Evolutionary conservation across 768 basidiomycete species (phyloP).

Genomic region (Obba rivulosa): DNA sequence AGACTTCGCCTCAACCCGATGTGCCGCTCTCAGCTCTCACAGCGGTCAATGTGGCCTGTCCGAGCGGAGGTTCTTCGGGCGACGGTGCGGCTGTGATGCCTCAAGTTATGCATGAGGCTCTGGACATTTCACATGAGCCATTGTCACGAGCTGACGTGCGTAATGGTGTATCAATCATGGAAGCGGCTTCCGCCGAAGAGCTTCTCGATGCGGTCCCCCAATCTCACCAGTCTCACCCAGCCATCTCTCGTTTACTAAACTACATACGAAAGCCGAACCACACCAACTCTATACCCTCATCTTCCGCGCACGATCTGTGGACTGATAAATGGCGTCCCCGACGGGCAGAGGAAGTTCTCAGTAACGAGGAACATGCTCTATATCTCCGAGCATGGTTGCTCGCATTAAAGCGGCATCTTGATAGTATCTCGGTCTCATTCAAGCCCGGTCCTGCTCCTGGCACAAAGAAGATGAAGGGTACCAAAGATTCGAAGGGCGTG

Average conservation of each 20-base stretch:
- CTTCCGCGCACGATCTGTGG: conserved; percentile 49
- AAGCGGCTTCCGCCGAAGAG: not conserved
- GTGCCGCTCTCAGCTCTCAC: no score
- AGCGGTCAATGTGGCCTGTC: no score
- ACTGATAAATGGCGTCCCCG: conserved; percentile 70
- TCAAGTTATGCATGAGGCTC: no score
- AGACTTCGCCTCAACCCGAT: no score
- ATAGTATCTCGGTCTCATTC: not conserved
- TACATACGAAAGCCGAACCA: not conserved
- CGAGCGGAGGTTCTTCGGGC: no score
- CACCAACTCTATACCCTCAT: not conserved
- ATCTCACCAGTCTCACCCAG: conserved; percentile 9
- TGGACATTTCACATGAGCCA: no score
- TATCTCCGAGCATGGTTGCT: conserved; percentile 77
- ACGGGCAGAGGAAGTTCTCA: conserved; percentile 68
- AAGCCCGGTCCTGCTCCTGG: not conserved
- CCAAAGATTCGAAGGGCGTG: conserved; percentile 28
- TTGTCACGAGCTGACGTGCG: no score
- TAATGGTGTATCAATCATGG: no score
- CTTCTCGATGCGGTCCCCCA: not conserved
- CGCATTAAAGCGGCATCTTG: conserved; percentile 58
- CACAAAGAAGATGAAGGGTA: conserved; percentile 9
- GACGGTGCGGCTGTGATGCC: no score
- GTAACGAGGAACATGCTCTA: conserved; percentile 64
- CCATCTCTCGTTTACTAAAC: conserved; percentile 11